Conservation (phyloP, 2,329 filamentous ascomycete species). For the Talaromyces piceae region DNA sequence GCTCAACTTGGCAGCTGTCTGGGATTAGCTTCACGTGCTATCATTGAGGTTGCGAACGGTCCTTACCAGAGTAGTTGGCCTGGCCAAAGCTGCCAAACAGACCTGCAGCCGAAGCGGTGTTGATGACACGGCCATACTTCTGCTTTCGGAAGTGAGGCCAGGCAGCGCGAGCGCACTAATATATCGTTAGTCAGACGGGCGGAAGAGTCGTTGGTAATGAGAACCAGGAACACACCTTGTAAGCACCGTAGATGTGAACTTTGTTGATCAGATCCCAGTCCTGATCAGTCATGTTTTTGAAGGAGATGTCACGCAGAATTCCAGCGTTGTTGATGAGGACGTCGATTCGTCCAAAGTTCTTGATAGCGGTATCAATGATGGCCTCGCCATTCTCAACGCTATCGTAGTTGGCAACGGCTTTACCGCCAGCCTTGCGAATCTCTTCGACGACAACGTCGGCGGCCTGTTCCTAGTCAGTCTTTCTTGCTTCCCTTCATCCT, state of each 20-base stretch:
- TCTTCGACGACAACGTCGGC: conserved; percentile 44
- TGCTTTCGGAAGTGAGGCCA: conserved; percentile 99
- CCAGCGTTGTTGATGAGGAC: conserved; percentile 97
- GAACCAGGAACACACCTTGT: conserved; percentile 64
- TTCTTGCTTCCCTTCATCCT: neutral
- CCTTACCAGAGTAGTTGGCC: conserved; percentile 74
- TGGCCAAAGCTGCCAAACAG: conserved; percentile 95
- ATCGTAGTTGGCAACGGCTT: conserved; percentile 97
- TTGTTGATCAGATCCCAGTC: conserved; percentile 95
- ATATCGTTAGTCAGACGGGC: no score
- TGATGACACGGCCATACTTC: conserved; percentile 95
- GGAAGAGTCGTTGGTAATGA: no score
- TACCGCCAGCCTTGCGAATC: conserved; percentile 73
- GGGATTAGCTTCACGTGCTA: conserved; percentile 15
- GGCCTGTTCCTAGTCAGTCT: conserved; percentile 48
- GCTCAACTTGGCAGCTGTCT: conserved; percentile 75
- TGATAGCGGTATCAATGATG: conserved; percentile 65
- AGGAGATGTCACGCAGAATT: conserved; percentile 88
- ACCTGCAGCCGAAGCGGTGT: conserved; percentile 91
- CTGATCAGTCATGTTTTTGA: conserved; percentile 96
- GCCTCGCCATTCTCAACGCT: conserved; percentile 72
- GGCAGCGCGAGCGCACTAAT: conserved; percentile 77
- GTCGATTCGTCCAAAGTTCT: conserved; percentile 63
- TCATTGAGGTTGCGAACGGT: neutral
- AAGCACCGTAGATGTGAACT: conserved; percentile 87